Conservation (phyloP, 305 asterid species). For the Lippia alba region DNA sequence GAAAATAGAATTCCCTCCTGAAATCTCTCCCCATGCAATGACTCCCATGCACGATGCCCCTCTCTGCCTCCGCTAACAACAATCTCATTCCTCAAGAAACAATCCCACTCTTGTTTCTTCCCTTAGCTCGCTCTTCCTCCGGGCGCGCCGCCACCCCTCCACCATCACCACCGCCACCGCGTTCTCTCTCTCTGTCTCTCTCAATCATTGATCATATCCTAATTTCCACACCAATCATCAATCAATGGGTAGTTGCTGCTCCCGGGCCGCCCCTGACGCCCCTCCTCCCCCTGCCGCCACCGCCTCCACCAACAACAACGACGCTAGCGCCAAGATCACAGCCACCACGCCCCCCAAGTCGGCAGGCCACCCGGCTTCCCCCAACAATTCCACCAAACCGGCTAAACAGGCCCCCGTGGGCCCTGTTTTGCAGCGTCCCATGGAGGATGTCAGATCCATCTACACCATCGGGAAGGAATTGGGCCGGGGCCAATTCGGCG, state of each 20-base stretch:
- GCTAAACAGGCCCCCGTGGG: slow-evolving; percentile 47
- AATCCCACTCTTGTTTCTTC: slow-evolving; percentile 11
- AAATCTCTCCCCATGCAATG: slow-evolving; percentile 43
- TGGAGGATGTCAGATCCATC: slow-evolving; percentile 52
- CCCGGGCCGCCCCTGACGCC: slow-evolving; percentile 41
- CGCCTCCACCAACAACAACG: neutral
- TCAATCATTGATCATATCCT: neutral
- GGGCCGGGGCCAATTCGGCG: slow-evolving; percentile 70
- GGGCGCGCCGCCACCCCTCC: slow-evolving; percentile 32
- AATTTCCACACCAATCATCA: neutral
- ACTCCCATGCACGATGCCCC: slow-evolving; percentile 9
- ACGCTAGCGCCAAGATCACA: neutral
- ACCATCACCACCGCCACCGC: slow-evolving; percentile 1
- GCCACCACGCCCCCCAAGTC: slow-evolving; percentile 18
- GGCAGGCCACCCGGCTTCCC: slow-evolving; percentile 6
- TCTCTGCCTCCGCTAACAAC: slow-evolving; percentile 19
- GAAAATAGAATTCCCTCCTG: slow-evolving; percentile 31
- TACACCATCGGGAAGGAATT: slow-evolving; percentile 66
- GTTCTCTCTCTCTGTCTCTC: neutral
- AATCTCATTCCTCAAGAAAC: slow-evolving; percentile 37
- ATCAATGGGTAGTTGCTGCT: slow-evolving; percentile 57
- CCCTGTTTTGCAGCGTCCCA: slow-evolving; percentile 57
- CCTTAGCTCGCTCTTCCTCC: slow-evolving; percentile 33
- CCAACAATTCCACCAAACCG: slow-evolving; percentile 27
- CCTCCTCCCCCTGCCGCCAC: slow-evolving; percentile 22